phyloP scores from a whole-genome alignment of 169 alveolate species.

The Plasmodium falciparum region DNA sequence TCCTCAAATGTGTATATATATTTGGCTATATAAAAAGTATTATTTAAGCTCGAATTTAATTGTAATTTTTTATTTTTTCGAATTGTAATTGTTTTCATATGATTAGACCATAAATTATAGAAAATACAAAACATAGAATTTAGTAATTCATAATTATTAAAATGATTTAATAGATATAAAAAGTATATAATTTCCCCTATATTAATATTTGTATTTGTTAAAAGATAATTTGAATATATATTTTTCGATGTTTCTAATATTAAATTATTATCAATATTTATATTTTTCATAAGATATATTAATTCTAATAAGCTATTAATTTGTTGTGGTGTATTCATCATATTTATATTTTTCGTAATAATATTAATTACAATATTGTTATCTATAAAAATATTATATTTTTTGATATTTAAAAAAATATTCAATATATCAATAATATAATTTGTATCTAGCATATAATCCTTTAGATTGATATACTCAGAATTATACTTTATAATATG shows the following conservation, averaged over 20 bases:
- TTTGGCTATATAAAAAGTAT: conserved; percentile 41
- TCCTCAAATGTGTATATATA: conserved; percentile 14
- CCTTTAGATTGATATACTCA: conserved; percentile 22
- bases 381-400: conserved; percentile 44
- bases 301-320: conserved; percentile 19
- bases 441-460: conserved; percentile 5
- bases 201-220: conserved; percentile 5
- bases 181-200: conserved; percentile 41
- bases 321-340: conserved; percentile 32
- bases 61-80: conserved; percentile 15
- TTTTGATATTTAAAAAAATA: conserved; percentile 14
- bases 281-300: conserved; percentile 8
- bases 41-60: conserved; percentile 32
- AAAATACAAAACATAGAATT: conserved; percentile 27
- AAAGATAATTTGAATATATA: conserved; percentile 24
- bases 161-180: conserved; percentile 25
- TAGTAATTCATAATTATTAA: conserved; percentile 15
- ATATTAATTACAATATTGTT: conserved; percentile 22
- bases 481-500: conserved; percentile 29
- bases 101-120: conserved; percentile 2
- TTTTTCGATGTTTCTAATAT: conserved; percentile 1
- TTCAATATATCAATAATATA: conserved; percentile 33
- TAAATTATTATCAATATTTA: conserved; percentile 14
- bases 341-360: conserved; percentile 22
- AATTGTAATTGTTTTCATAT: conserved; percentile 14